Evolutionary conservation across 164 flowering plant species (phyloP).

Genomic region (Macadamia tetraphylla): DNA sequence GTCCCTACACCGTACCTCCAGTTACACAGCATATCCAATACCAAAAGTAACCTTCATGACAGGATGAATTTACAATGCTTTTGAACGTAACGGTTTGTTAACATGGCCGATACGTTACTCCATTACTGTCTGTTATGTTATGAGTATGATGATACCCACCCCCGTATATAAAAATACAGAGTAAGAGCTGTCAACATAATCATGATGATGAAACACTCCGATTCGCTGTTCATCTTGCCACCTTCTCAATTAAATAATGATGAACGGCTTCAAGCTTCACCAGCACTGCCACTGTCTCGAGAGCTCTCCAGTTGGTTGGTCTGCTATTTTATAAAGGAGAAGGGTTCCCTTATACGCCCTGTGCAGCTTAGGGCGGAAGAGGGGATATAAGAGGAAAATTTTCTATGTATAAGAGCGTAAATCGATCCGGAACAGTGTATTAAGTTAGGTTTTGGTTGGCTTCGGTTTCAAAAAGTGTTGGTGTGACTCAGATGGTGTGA

Average conservation of each 20-base stretch:
- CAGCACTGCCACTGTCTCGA: slow-evolving; percentile 20
- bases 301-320: slow-evolving; percentile 36
- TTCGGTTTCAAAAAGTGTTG: no score
- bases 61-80: neutral
- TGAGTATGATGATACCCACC: neutral
- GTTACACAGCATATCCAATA: neutral
- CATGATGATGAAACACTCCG: no score
- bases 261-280: slow-evolving; percentile 9
- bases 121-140: neutral
- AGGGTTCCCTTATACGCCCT: neutral
- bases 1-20: neutral
- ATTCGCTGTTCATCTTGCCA: no score
- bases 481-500: no score
- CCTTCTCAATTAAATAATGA: slow-evolving; percentile 6
- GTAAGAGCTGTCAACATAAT: no score
- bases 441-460: no score
- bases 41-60: slow-evolving; percentile 1
- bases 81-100: slow-evolving; percentile 10
- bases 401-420: no score
- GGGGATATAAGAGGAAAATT: no score
- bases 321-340: slow-evolving; percentile 19
- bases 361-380: no score
- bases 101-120: slow-evolving; percentile 1
- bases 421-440: no score
- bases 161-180: no score